phyloP scores from a whole-genome alignment of 768 basidiomycete species.

The Lactarius tabidus region DNA sequence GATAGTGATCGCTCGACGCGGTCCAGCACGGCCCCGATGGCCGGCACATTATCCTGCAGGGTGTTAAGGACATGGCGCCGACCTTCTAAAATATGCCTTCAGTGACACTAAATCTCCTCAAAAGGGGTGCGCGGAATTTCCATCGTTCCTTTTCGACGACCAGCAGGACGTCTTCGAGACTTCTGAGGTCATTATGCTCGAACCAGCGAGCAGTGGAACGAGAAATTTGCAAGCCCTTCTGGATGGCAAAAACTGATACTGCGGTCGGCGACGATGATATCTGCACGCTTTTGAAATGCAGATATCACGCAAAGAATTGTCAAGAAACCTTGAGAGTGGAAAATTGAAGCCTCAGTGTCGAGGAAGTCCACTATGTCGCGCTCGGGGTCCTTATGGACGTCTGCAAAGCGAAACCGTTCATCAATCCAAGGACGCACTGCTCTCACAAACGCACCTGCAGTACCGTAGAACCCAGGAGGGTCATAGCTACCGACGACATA shows the following conservation, averaged over 20 bases:
- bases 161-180: constrained; percentile 83
- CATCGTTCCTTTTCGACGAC: constrained; percentile 83
- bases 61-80: constrained; percentile 83
- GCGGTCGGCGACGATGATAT: constrained; percentile 98
- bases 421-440: not conserved
- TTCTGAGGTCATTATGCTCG: constrained; percentile 92
- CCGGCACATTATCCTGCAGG: too few species aligned
- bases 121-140: constrained; percentile 76
- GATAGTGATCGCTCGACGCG: too few species aligned
- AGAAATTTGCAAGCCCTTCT: constrained; percentile 92
- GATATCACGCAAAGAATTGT: constrained; percentile 93
- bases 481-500: constrained; percentile 96
- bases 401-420: constrained; percentile 38
- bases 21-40: too few species aligned
- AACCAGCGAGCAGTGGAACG: constrained; percentile 92
- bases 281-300: constrained; percentile 95
- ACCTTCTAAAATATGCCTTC: constrained; percentile 97
- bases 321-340: constrained; percentile 92
- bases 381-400: constrained; percentile 89
- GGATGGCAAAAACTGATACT: constrained; percentile 92
- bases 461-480: constrained; percentile 96
- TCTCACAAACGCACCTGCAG: constrained; percentile 60
- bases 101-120: constrained; percentile 85
- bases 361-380: constrained; percentile 87
- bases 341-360: constrained; percentile 81